Evolutionary conservation across 805 yeast genomes (phyloP).

Genomic region (Ogataea allantospora): DNA sequence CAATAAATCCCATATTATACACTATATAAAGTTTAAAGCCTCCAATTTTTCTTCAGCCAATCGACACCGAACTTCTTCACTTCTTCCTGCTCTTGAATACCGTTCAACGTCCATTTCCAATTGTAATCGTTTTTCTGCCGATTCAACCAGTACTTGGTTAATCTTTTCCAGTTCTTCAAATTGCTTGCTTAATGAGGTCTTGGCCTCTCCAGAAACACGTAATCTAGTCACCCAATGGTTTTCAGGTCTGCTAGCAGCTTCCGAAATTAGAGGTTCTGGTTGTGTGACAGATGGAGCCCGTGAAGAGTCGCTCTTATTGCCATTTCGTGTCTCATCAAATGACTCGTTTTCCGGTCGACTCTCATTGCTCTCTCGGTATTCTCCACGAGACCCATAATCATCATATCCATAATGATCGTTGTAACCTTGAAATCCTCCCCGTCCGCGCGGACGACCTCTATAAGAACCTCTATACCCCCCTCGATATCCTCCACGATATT

Average conservation of each 20-base stretch:
- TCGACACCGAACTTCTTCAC: constrained; percentile 28
- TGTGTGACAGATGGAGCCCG: constrained; percentile 1
- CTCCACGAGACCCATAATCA: constrained; percentile 5
- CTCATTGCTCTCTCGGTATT: constrained; percentile 1
- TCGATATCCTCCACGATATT: constrained; percentile 1
- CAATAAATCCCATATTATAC: background rate
- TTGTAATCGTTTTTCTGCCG: constrained; percentile 21
- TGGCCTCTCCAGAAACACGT: constrained; percentile 21
- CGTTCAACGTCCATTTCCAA: constrained; percentile 30
- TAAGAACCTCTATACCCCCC: constrained; percentile 11
- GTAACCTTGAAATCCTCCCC: constrained; percentile 10
- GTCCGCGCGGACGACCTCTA: constrained; percentile 14
- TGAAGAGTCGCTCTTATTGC: constrained; percentile 1
- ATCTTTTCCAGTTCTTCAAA: constrained; percentile 26
- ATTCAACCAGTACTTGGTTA: constrained; percentile 19
- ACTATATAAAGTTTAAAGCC: constrained; percentile 42
- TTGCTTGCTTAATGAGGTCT: constrained; percentile 13
- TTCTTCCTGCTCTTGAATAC: constrained; percentile 23
- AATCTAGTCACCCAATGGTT: constrained; percentile 33
- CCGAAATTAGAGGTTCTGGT: background rate
- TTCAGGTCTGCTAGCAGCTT: constrained; percentile 13
- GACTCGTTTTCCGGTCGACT: background rate
- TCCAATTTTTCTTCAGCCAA: constrained; percentile 46
- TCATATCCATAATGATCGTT: constrained; percentile 6
- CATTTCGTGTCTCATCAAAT: background rate